A percentile compares a stretch with the other conserved stretches of the same genome.
These are phyloP conservation scores for Paralagenidium karlingii DNA, from an alignment of 352 stramenopile species.

Conservation along the genomic window DNA sequence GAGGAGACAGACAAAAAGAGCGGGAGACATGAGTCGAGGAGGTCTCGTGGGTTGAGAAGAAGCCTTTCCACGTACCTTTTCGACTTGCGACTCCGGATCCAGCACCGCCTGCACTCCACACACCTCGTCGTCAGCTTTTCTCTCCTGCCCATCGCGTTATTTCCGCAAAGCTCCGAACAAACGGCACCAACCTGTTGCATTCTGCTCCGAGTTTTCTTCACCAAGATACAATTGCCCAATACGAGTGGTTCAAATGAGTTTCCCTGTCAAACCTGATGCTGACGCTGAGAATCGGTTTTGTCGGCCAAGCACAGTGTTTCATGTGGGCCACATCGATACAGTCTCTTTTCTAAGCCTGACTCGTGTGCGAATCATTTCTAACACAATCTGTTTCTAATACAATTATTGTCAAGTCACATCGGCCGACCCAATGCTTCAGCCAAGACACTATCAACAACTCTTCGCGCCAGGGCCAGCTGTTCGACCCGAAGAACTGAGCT, in stretches of 20 bases:
- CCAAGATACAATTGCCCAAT: no score
- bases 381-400: no score
- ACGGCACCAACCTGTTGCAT: constrained; percentile 1
- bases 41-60: neutral
- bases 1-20: neutral
- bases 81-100: constrained; percentile 70
- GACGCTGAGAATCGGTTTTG: neutral
- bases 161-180: neutral
- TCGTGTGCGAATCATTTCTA: no score
- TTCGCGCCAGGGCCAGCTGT: constrained; percentile 20
- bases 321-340: no score
- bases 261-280: neutral
- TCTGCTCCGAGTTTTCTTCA: neutral
- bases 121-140: no score
- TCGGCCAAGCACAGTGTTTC: no score
- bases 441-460: constrained; percentile 16
- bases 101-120: constrained; percentile 30
- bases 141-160: no score
- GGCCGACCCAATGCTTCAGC: neutral
- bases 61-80: constrained; percentile 25
- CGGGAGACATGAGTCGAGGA: neutral
- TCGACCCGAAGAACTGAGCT: constrained; percentile 24
- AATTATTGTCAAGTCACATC: no score
- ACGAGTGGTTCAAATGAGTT: no score
- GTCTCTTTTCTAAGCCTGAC: no score